A percentile compares a stretch with the other conserved stretches of the same genome.
These are phyloP conservation scores for Fusarium sp. DNA, from an alignment of 2,329 filamentous ascomycete genomes.

Conservation along the genomic window DNA sequence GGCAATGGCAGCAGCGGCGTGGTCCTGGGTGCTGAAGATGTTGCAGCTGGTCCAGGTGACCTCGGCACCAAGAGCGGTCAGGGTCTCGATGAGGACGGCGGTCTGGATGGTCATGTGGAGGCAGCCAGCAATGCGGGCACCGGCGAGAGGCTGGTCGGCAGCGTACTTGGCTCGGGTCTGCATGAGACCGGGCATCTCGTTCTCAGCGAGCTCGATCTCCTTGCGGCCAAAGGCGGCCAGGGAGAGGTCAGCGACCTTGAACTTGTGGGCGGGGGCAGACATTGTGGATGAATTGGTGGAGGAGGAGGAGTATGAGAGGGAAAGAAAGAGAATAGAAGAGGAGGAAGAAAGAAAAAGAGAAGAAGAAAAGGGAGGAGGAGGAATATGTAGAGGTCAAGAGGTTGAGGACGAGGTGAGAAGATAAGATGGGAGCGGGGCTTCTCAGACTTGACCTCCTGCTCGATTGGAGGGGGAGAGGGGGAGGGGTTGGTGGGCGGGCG, in stretches of 20 bases:
- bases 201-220: conserved; percentile 98
- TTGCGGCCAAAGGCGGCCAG: conserved; percentile 98
- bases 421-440: conserved; percentile 42
- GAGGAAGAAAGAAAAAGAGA: conserved; percentile 26
- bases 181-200: conserved; percentile 98
- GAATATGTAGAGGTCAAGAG: conserved; percentile 32
- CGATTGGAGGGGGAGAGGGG: conserved; percentile 28
- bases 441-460: conserved; percentile 19
- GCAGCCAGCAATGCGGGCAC: conserved; percentile 96
- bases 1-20: conserved; percentile 97
- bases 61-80: conserved; percentile 93
- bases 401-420: conserved; percentile 29
- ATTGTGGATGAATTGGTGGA: conserved; percentile 56
- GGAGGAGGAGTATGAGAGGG: conserved; percentile 39
- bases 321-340: conserved; percentile 38
- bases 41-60: conserved; percentile 99
- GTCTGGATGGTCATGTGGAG: conserved; percentile 99
- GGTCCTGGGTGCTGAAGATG: conserved; percentile 99
- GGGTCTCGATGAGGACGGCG: conserved; percentile 98
- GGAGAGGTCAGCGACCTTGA: conserved; percentile 98
- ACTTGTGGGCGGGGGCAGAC: conserved; percentile 88
- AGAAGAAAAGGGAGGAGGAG: conserved; percentile 35
- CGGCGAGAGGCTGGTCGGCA: conserved; percentile 90
- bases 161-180: conserved; percentile 93
- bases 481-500: conserved; percentile 39